Conservation (phyloP, 1,284 basidiomycete genomes). For the Cutaneotrichosporon arboriforme region DNA sequence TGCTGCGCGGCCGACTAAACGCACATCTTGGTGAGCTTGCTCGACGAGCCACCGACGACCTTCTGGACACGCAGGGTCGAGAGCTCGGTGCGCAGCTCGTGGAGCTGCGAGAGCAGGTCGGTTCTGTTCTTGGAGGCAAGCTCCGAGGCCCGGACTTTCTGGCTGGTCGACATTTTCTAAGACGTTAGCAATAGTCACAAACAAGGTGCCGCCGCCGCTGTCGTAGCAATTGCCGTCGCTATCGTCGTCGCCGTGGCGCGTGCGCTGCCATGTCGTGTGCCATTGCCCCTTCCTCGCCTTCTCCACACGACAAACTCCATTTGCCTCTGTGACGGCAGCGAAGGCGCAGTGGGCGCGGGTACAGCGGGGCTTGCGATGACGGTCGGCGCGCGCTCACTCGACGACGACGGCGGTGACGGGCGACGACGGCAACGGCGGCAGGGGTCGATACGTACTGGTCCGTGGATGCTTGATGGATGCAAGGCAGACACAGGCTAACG, state of each 20-base stretch:
- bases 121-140: constrained; percentile 98
- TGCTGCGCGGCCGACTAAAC: constrained; percentile 40
- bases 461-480: constrained; percentile 5
- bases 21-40: constrained; percentile 97
- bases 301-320: too few species aligned
- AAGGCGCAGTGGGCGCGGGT: too few species aligned
- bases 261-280: not conserved
- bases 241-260: too few species aligned
- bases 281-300: not conserved
- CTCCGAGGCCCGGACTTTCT: constrained; percentile 89
- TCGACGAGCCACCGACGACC: constrained; percentile 91
- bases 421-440: not conserved
- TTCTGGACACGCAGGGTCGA: constrained; percentile 92
- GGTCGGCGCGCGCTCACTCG: too few species aligned
- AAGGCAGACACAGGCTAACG: not conserved
- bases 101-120: constrained; percentile 92
- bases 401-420: not conserved
- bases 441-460: constrained; percentile 1
- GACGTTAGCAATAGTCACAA: not conserved
- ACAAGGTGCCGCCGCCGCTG: too few species aligned
- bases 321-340: too few species aligned
- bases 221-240: too few species aligned
- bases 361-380: too few species aligned
- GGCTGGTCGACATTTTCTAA: constrained; percentile 42
- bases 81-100: constrained; percentile 94